A percentile compares a stretch with the other conserved stretches of the same genome.
Evolutionary conservation across 805 yeast species (phyloP).

Genomic region (Scheffersomyces coipomensis): DNA sequence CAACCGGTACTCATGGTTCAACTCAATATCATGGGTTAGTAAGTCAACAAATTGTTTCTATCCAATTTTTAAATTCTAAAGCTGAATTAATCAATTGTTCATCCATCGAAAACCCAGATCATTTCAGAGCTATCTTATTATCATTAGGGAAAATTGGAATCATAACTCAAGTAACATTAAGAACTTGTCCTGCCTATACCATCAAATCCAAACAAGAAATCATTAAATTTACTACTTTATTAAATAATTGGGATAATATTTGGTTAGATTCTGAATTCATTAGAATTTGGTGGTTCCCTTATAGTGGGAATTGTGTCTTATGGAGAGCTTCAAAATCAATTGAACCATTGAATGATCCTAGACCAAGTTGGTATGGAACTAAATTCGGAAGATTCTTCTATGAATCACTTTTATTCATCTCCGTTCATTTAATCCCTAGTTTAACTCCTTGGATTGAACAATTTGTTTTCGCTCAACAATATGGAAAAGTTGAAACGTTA

Average conservation of each 20-base stretch:
- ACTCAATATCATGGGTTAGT: slow-evolving; percentile 90
- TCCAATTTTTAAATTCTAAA: slow-evolving; percentile 70
- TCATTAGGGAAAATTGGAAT: slow-evolving; percentile 92
- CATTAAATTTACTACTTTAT: slow-evolving; percentile 69
- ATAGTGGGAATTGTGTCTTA: slow-evolving; percentile 76
- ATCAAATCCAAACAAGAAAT: slow-evolving; percentile 80
- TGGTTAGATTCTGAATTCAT: slow-evolving; percentile 92
- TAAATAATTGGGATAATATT: slow-evolving; percentile 69
- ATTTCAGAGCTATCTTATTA: slow-evolving; percentile 79
- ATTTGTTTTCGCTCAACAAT: slow-evolving; percentile 83
- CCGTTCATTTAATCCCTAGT: slow-evolving; percentile 70
- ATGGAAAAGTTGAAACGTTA: slow-evolving; percentile 68
- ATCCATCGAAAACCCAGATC: slow-evolving; percentile 55
- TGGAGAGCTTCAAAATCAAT: slow-evolving; percentile 87
- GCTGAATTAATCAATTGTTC: slow-evolving; percentile 74
- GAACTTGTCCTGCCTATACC: slow-evolving; percentile 82
- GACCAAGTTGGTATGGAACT: slow-evolving; percentile 85
- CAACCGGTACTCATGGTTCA: slow-evolving; percentile 97
- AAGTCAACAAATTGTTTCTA: slow-evolving; percentile 79
- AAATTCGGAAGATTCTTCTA: slow-evolving; percentile 74
- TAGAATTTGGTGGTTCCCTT: slow-evolving; percentile 98
- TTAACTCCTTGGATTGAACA: slow-evolving; percentile 83
- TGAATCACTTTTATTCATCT: slow-evolving; percentile 73
- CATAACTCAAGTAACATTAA: slow-evolving; percentile 78
- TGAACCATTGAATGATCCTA: slow-evolving; percentile 61